Evolutionary conservation across 352 stramenopile genomes (phyloP), one percentile per base, ranked within the genome.

Genomic region (Phytopythium ostracodes): DNA sequence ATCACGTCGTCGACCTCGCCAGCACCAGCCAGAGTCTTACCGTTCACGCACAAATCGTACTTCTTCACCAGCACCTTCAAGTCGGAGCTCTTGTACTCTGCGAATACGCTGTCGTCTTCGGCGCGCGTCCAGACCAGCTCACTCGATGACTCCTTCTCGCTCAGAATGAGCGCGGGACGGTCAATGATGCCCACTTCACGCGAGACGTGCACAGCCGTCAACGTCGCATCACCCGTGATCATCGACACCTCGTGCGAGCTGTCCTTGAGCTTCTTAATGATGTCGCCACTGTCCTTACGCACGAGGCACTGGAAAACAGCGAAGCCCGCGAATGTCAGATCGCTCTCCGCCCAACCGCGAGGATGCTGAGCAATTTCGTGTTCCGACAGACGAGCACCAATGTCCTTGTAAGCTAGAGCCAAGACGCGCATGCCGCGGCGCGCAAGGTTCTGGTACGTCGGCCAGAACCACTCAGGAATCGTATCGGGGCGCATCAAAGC

Each of bases 201-300:
- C 10, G 97, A 98, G 25, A 99, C 98, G 63, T 99, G 93, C 31
- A 96, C 91, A 38, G 98, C 98, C 42, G 98, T 99, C 31, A 99
- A 81, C 12, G 97, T 91, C 38, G 92, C 91, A 75, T 99, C 98
- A 58, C 98, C 98, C 15, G 98, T 99, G 67, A 99, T 99, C 95
- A 99, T 99, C 24, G 96, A 94, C 15, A 97, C 87, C n/a, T 82
- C 62, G 70, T 99, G 96, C 20, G 87, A 91, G 64, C 90, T 98
- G 27, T 87, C 84, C 56, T 87, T 82, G 38, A 99, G 72, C 60
- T 97, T 88, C 64, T 94, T 84, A 38, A 99, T 76, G 40, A 99
- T 97, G 8, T 94, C 74, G 24, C 76, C 83, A 52, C 96, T 98
- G 79, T 99, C 95, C 77, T 99, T 99, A 35, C 99, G 87, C 24